Base-by-base conservation (phyloP, 2,329 filamentous ascomycete genomes). In the Alternaria incomplexa region DNA sequence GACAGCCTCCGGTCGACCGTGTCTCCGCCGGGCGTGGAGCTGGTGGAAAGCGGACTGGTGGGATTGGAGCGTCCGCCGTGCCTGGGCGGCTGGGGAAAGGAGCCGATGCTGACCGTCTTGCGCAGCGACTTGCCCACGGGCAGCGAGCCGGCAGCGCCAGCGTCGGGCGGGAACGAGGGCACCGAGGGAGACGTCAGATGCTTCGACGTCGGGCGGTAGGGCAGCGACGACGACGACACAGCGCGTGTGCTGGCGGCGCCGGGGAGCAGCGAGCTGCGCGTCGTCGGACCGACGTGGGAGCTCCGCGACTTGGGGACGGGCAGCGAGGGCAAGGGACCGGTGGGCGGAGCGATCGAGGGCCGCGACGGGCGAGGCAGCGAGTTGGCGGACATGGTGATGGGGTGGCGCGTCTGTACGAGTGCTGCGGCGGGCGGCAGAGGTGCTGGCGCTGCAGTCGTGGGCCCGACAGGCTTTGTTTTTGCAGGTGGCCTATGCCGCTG, bases 81-180 rank as follows among this genome's bases (percentile, higher is more conserved):
- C 69, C 90, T 90, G 13, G 95, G 95, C 13, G 95, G 95, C 68
- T 97, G 92, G 28, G 95, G 95, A 75, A 98, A 97, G 1, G 93
- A 90, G 76, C 94, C 95, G 75, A 97, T 97, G 84, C 94, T 97
- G 74, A 97, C 91, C 1, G 92, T 92, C 81, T 96, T 96, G 65
- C 93, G 89, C 58, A 97, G 81, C 1, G 90, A 88, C 79, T 90
- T 94, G 25, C 89, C 88, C 1, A 76, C 67, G 4, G 79, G 74
- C 12, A 75, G 64, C 9, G 70, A 62, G 8, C 71, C 68, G 3
- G 69, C 62, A 6, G 73, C 62, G 4, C 87, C 83, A 30, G 79
- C 74, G 20, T 73, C 72, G 12, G 82, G 82, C 43, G 77, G 77
- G 12, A 84, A 73, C 6, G 83, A 83, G 65, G 87, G 89, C 13